Conservation (phyloP, 129 eudicot species). For the Saussurea involucrata region DNA sequence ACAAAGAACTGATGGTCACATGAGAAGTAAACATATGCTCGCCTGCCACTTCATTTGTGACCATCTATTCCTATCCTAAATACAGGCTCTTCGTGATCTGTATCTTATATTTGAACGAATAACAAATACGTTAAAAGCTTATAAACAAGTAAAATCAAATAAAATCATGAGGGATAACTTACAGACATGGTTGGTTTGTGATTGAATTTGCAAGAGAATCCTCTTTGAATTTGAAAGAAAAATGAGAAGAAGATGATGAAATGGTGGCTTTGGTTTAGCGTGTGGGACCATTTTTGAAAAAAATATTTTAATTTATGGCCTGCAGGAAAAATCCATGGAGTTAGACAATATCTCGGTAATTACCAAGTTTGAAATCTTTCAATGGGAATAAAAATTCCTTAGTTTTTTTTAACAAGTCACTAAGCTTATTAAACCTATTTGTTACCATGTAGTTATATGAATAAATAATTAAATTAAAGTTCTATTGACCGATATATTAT, state of each 20-base stretch:
- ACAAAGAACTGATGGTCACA: background rate
- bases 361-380: slow-evolving; percentile 12
- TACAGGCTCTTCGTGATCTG: background rate
- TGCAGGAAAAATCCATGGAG: slow-evolving; percentile 38
- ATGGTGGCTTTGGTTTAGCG: slow-evolving; percentile 28
- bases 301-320: slow-evolving; percentile 15
- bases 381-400: background rate
- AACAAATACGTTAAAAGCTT: background rate
- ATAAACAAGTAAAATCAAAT: background rate
- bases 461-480: too few relatives aligned
- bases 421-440: too few relatives aligned
- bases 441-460: too few relatives aligned
- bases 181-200: slow-evolving; percentile 51
- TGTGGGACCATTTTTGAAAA: slow-evolving; percentile 34
- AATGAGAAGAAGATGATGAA: background rate
- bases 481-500: too few relatives aligned
- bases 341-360: slow-evolving; percentile 21
- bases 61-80: background rate
- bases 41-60: background rate
- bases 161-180: slow-evolving; percentile 23
- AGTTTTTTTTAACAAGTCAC: background rate
- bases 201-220: slow-evolving; percentile 6
- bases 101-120: background rate
- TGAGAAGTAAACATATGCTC: background rate
- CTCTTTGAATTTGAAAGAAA: slow-evolving; percentile 3